phyloP scores from a whole-genome alignment of 805 yeast species.

The Saccharomyces mikatae region DNA sequence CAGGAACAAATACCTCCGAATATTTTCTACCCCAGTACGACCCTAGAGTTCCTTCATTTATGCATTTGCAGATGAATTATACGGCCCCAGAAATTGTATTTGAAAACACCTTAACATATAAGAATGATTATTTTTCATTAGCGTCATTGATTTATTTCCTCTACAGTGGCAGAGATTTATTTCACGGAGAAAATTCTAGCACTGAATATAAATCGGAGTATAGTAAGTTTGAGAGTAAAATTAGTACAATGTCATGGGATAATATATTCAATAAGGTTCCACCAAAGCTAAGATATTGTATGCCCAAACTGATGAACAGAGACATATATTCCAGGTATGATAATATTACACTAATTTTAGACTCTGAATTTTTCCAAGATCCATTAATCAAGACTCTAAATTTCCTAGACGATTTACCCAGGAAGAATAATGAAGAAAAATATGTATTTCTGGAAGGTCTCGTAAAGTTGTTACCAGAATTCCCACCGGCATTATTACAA shows the following conservation, averaged over 20 bases:
- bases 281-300: slow-evolving; percentile 36
- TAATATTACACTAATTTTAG: slow-evolving; percentile 45
- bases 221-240: slow-evolving; percentile 40
- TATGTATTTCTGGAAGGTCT: slow-evolving; percentile 61
- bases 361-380: slow-evolving; percentile 70
- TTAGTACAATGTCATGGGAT: slow-evolving; percentile 32
- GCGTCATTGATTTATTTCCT: slow-evolving; percentile 70
- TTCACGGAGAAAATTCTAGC: slow-evolving; percentile 45
- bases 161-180: slow-evolving; percentile 47
- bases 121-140: slow-evolving; percentile 76
- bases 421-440: slow-evolving; percentile 62
- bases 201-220: slow-evolving; percentile 56
- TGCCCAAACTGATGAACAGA: slow-evolving; percentile 46
- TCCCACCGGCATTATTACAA: slow-evolving; percentile 49
- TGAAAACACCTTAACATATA: slow-evolving; percentile 53
- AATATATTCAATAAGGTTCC: slow-evolving; percentile 55
- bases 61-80: slow-evolving; percentile 63
- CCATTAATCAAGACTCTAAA: slow-evolving; percentile 73
- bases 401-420: slow-evolving; percentile 74
- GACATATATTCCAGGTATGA: slow-evolving; percentile 51
- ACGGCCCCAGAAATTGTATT: slow-evolving; percentile 78
- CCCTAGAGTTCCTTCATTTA: slow-evolving; percentile 64
- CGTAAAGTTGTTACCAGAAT: slow-evolving; percentile 42
- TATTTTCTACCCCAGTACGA: slow-evolving; percentile 65
- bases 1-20: slow-evolving; percentile 47